Conservation (phyloP, 306 rosid species). For the Vigna mungo region DNA sequence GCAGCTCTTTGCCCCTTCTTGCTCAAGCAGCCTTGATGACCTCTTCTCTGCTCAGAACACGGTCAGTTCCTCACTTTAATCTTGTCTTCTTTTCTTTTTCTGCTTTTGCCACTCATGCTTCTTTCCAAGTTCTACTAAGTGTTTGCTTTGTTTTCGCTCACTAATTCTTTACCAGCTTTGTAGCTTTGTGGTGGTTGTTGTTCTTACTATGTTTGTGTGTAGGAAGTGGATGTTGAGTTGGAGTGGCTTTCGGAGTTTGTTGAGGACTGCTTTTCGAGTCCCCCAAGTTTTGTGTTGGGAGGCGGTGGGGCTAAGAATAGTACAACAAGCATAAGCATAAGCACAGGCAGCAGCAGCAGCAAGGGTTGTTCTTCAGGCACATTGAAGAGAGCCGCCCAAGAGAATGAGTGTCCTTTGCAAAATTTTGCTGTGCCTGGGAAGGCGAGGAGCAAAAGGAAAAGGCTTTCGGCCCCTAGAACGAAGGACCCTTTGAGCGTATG, state of each 20-base stretch:
- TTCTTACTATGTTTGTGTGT: no score
- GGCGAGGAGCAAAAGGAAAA: slow-evolving; percentile 82
- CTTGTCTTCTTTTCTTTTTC: slow-evolving; percentile 14
- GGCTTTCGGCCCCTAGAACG: slow-evolving; percentile 53
- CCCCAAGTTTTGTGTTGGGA: slow-evolving; percentile 58
- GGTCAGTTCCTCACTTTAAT: slow-evolving; percentile 51
- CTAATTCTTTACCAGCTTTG: slow-evolving; percentile 21
- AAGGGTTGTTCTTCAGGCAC: slow-evolving; percentile 59
- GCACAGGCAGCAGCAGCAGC: slow-evolving; percentile 15
- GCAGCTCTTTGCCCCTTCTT: slow-evolving; percentile 47
- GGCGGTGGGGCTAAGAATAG: slow-evolving; percentile 40
- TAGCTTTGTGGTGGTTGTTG: background rate
- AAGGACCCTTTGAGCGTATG: slow-evolving; percentile 52
- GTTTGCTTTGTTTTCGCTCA: slow-evolving; percentile 28
- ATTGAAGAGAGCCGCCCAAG: slow-evolving; percentile 25
- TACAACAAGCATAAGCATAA: slow-evolving; percentile 19
- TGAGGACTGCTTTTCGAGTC: slow-evolving; percentile 75
- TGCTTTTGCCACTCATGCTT: no score
- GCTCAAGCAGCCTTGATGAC: slow-evolving; percentile 60
- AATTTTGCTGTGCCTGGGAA: slow-evolving; percentile 63
- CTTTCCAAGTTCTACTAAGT: slow-evolving; percentile 17
- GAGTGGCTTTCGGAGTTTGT: slow-evolving; percentile 81
- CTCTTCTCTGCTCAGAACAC: slow-evolving; percentile 70
- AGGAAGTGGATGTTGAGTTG: slow-evolving; percentile 75
- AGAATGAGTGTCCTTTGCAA: slow-evolving; percentile 46